Conservation (phyloP, 768 basidiomycete species). For the Amanita exitialis region DNA sequence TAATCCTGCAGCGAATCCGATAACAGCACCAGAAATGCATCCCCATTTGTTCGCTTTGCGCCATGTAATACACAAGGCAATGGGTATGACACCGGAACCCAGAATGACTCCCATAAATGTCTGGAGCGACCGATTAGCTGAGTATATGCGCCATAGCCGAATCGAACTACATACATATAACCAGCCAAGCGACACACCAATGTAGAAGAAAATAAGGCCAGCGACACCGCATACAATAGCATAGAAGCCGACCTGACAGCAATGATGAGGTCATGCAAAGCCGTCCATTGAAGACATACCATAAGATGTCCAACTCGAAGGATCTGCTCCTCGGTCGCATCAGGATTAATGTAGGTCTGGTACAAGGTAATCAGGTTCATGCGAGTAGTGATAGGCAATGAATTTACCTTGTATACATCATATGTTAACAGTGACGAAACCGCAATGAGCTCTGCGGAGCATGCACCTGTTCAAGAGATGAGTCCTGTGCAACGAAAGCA, state of each 20-base stretch:
- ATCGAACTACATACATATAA: slow-evolving; percentile 55
- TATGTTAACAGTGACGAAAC: slow-evolving; percentile 79
- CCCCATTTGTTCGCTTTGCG: slow-evolving; percentile 78
- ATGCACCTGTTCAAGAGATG: slow-evolving; percentile 30
- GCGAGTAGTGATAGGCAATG: not conserved
- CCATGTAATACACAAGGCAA: slow-evolving; percentile 83
- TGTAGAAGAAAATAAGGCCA: slow-evolving; percentile 80
- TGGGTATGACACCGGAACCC: slow-evolving; percentile 79
- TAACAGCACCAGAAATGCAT: slow-evolving; percentile 63
- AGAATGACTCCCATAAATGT: slow-evolving; percentile 85
- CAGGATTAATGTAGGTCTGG: slow-evolving; percentile 64
- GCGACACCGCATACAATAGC: slow-evolving; percentile 76
- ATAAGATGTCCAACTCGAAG: slow-evolving; percentile 58
- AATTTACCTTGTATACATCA: slow-evolving; percentile 66
- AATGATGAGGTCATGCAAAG: not conserved
- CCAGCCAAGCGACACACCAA: slow-evolving; percentile 91
- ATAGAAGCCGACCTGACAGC: slow-evolving; percentile 48
- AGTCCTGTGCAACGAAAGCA: not conserved
- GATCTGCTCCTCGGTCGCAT: slow-evolving; percentile 67
- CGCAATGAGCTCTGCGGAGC: slow-evolving; percentile 86
- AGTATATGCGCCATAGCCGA: not conserved
- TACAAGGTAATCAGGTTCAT: slow-evolving; percentile 21
- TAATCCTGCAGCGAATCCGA: slow-evolving; percentile 61
- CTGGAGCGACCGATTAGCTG: slow-evolving; percentile 21
- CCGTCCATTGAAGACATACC: slow-evolving; percentile 22